Conservation (phyloP, 108 stramenopile genomes). For the Hondaea fermentalgiana region DNA sequence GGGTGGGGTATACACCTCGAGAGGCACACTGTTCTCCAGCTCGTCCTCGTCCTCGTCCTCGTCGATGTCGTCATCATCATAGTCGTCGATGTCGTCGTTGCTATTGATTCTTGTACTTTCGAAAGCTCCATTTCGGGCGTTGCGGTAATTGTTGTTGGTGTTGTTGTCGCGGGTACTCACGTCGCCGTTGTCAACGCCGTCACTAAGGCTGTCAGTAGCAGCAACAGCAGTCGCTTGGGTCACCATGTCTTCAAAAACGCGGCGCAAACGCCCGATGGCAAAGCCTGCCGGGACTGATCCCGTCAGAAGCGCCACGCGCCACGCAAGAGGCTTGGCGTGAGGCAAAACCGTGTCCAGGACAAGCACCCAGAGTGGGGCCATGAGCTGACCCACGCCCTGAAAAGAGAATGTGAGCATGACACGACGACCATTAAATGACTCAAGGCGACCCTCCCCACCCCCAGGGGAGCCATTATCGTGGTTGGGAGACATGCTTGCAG, state of each 20-base stretch:
- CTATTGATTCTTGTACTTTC: too few relatives aligned
- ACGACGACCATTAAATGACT: background rate
- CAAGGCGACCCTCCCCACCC: too few relatives aligned
- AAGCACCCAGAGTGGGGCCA: background rate
- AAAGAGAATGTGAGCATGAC: slow-evolving; percentile 5
- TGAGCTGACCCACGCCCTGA: background rate
- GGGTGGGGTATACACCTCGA: too few relatives aligned
- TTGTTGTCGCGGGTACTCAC: background rate
- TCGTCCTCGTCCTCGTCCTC: background rate
- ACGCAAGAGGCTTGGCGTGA: background rate
- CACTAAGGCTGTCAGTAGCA: background rate
- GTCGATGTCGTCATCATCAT: too few relatives aligned
- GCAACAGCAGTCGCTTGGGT: background rate
- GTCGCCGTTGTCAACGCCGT: background rate
- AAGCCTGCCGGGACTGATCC: background rate
- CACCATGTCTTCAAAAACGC: background rate
- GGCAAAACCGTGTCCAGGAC: background rate
- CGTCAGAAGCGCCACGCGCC: background rate
- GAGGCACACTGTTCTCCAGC: too few relatives aligned
- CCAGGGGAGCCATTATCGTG: background rate
- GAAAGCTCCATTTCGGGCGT: background rate
- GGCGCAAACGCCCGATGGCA: background rate
- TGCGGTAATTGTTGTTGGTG: background rate
- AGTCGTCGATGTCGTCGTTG: too few relatives aligned
- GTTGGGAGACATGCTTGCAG: background rate